Conservation (phyloP, 2,329 filamentous ascomycete species). For the Diaporthe longicolla region DNA sequence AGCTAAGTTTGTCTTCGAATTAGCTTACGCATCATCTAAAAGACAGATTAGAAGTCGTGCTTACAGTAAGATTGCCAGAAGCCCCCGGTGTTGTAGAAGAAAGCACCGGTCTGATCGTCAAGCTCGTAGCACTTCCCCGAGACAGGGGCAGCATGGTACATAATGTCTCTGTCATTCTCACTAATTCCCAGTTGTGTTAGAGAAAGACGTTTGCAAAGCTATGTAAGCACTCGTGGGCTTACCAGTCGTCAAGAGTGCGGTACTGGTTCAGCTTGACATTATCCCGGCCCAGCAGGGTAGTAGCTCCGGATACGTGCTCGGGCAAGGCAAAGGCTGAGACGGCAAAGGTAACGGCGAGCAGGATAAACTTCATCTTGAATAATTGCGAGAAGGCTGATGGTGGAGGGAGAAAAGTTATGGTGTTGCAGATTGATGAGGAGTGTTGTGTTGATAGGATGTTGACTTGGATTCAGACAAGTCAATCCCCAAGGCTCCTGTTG, state of each 20-base stretch:
- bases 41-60: neutral
- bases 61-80: slow-evolving; percentile 24
- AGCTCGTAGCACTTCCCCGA: slow-evolving; percentile 13
- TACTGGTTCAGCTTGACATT: slow-evolving; percentile 6
- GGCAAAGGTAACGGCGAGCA: neutral
- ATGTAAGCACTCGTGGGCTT: no score
- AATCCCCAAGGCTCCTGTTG: neutral
- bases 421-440: neutral
- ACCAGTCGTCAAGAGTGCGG: slow-evolving; percentile 1
- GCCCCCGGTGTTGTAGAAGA: slow-evolving; percentile 8
- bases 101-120: slow-evolving; percentile 6
- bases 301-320: neutral
- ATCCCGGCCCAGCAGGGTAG: neutral
- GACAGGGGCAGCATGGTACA: slow-evolving; percentile 5
- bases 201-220: no score
- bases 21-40: neutral
- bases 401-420: neutral
- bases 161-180: slow-evolving; percentile 4
- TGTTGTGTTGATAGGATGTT: neutral
- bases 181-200: neutral
- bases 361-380: neutral
- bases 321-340: neutral
- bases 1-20: neutral
- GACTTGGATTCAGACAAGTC: neutral
- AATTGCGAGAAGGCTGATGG: neutral